These are phyloP conservation scores for Raphidocelis subcapitata DNA, from an alignment of 139 green algal genomes.

Conservation along the genomic window DNA sequence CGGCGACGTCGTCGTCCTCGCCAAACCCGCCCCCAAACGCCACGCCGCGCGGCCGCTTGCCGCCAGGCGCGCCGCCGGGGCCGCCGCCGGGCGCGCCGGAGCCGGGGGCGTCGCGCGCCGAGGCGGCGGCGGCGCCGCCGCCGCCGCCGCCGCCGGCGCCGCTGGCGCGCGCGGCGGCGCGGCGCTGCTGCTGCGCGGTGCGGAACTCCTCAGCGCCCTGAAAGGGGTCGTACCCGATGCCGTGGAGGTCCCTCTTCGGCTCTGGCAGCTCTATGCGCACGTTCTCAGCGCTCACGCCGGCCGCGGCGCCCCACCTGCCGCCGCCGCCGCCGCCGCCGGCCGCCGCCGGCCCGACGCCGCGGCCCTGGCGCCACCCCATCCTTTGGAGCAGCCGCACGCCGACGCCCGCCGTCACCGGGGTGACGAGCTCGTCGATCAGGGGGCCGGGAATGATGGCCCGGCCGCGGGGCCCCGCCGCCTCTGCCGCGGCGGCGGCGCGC, in stretches of 20 bases:
- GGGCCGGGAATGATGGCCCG: background rate
- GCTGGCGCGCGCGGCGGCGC: constrained; percentile 4
- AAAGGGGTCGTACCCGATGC: constrained; percentile 93
- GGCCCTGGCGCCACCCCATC: constrained; percentile 93
- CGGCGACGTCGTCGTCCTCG: constrained; percentile 67
- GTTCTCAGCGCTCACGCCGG: constrained; percentile 69
- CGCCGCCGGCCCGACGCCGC: constrained; percentile 57
- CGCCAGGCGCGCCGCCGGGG: no score
- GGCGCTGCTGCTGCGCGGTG: constrained; percentile 36
- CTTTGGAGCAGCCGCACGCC: constrained; percentile 84
- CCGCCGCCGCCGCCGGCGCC: background rate
- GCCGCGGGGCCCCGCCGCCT: background rate
- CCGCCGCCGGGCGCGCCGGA: constrained; percentile 6
- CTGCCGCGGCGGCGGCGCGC: constrained; percentile 53
- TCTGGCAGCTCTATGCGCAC: constrained; percentile 65
- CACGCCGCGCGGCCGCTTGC: constrained; percentile 58
- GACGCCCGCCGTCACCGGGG: constrained; percentile 71
- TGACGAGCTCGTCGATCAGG: constrained; percentile 72
- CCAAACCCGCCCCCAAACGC: constrained; percentile 86
- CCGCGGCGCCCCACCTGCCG: constrained; percentile 62
- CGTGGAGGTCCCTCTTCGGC: constrained; percentile 82
- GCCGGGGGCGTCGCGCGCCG: background rate
- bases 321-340: constrained; percentile 17
- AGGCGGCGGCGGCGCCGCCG: background rate
- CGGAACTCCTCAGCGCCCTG: constrained; percentile 85